phyloP scores from a whole-genome alignment of 2,329 filamentous ascomycete genomes.

The Purpureocillium takamizusanense region DNA sequence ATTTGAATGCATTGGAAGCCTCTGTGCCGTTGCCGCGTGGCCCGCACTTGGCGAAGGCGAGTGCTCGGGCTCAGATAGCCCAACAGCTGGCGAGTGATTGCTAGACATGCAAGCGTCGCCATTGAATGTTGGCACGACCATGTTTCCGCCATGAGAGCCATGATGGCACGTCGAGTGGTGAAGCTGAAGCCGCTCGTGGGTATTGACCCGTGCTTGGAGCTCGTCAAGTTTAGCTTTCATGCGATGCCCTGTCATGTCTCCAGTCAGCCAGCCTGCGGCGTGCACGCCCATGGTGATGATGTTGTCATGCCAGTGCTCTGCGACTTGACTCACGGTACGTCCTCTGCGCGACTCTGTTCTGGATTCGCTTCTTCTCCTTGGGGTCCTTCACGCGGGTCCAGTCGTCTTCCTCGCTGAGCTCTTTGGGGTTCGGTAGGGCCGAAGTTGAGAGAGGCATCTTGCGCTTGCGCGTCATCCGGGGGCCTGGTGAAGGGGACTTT shows the following conservation, averaged over 20 bases:
- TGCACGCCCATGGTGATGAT: too few relatives aligned
- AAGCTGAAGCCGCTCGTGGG: constrained; percentile 12
- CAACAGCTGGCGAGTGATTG: too few relatives aligned
- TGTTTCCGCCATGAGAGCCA: background rate
- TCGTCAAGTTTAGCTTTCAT: constrained; percentile 21
- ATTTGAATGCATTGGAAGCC: constrained; percentile 5
- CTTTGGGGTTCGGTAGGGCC: constrained; percentile 1
- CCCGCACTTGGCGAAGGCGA: constrained; percentile 6
- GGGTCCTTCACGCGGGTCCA: constrained; percentile 19
- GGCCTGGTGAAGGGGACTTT: too few relatives aligned
- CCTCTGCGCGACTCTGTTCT: constrained; percentile 20
- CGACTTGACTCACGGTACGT: constrained; percentile 19
- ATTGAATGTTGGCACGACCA: too few relatives aligned
- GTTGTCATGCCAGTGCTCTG: too few relatives aligned
- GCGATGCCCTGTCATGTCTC: constrained; percentile 15
- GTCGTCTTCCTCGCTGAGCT: constrained; percentile 15
- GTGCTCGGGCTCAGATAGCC: background rate
- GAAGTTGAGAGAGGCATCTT: background rate
- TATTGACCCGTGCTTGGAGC: constrained; percentile 19
- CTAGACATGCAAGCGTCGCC: too few relatives aligned
- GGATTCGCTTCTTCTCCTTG: constrained; percentile 21
- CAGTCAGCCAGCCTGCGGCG: too few relatives aligned
- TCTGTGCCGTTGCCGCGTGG: constrained; percentile 2
- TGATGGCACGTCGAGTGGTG: constrained; percentile 4
- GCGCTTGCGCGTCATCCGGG: too few relatives aligned